Evolutionary conservation across 148 eudicot species (phyloP), one percentile per base, ranked within the genome.

Genomic region (Persicaria tinctoria): DNA sequence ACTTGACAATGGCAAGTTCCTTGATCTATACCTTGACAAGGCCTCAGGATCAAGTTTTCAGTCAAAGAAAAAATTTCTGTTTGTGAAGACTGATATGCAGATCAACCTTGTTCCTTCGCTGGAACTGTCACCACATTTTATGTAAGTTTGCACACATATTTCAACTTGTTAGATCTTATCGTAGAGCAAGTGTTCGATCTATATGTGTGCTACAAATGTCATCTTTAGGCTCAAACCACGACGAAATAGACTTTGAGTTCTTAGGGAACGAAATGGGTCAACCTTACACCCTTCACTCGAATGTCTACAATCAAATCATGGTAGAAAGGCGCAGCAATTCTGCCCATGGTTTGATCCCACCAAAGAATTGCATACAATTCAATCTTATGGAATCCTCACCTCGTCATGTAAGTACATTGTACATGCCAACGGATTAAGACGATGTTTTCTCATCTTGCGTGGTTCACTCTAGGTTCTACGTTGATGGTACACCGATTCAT

Each of bases 401-500:
- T 55, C 18, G 5, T 55, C 59, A 5, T 55, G 59, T 55, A 55
- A 55, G 59, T 16, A 6, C 4, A 12, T 50, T 50, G 8, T 32
- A 32, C 41, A 32, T 32, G 41, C 41, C 41, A 32, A 32, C 41
- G 2, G 41, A 32, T 32, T 32, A 32, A 32, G 41, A 32, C 41
- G 41, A 32, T 32, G 41, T 32, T 32, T 32, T 32, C 41, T 32
- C 41, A 50, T 50, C 53, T 50, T 50, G 3, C 8, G 12, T 50
- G 53, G 18, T n/a, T 55, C n/a, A 55, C 41, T 16, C 7, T 55
- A 55, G 59, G 59, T 55, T 55, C n/a, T 55, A 55, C 59, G 82
- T 76, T n/a, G 82, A 79, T 53, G 76, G 73, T 8, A 63, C 68
- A 0, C 82, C 82, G 2, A 79, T 79, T 47, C 72, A 76, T 6